Evolutionary conservation across 441 rosid species (phyloP).

Genomic region (Gossypium davidsonii): DNA sequence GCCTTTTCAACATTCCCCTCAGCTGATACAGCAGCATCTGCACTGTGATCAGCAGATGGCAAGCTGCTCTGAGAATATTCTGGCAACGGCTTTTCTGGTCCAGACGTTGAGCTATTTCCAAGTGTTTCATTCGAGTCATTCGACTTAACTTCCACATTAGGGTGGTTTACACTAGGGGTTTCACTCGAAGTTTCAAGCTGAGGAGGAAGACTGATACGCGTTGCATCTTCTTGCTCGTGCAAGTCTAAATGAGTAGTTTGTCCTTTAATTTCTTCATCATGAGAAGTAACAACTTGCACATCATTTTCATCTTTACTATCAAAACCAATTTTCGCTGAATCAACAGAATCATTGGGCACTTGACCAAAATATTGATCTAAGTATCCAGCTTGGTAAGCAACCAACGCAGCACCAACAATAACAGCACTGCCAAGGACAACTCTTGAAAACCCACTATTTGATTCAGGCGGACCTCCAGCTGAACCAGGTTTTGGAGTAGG

Average conservation of each 20-base stretch:
- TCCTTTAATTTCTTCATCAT: slow-evolving; percentile 29
- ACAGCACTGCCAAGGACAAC: slow-evolving; percentile 44
- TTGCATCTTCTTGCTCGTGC: slow-evolving; percentile 28
- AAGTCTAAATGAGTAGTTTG: slow-evolving; percentile 22
- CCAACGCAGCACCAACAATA: slow-evolving; percentile 41
- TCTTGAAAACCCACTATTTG: slow-evolving; percentile 34
- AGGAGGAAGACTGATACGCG: slow-evolving; percentile 23
- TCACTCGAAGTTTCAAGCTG: slow-evolving; percentile 29
- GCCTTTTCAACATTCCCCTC: slow-evolving; percentile 25
- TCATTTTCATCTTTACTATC: slow-evolving; percentile 24
- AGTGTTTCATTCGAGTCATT: slow-evolving; percentile 30
- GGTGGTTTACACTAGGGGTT: slow-evolving; percentile 22
- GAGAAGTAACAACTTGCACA: slow-evolving; percentile 17
- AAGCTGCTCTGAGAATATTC: slow-evolving; percentile 20
- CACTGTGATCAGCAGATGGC: slow-evolving; percentile 24
- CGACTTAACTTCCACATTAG: slow-evolving; percentile 27
- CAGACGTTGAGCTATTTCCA: slow-evolving; percentile 30
- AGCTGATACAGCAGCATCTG: slow-evolving; percentile 24
- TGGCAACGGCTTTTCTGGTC: slow-evolving; percentile 28
- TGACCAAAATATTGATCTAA: slow-evolving; percentile 45
- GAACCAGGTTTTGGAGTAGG: slow-evolving; percentile 34
- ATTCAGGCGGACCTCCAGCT: slow-evolving; percentile 23
- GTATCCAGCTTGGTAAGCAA: slow-evolving; percentile 55
- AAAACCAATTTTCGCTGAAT: slow-evolving; percentile 21
- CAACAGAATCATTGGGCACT: slow-evolving; percentile 25